Conservation (phyloP, 1,284 basidiomycete genomes). For the Trametes polyzona region DNA sequence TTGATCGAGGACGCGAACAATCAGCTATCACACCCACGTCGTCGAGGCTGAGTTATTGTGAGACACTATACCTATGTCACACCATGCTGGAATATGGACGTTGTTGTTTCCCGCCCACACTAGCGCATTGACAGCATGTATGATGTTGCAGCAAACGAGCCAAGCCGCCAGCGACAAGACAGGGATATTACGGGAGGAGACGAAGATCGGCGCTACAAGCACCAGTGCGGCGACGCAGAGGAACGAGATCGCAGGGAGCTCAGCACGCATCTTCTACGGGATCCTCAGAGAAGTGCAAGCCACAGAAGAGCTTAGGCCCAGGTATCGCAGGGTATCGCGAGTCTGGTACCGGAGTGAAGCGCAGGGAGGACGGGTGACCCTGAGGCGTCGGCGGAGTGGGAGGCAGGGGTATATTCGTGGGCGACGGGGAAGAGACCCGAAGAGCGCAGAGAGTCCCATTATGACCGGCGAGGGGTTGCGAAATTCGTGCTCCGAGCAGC, state of each 20-base stretch:
- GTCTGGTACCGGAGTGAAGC: not conserved
- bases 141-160: constrained; percentile 47
- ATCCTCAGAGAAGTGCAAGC: not conserved
- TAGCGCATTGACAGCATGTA: constrained; percentile 47
- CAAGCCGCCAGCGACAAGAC: constrained; percentile 52
- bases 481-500: constrained; percentile 1
- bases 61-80: constrained; percentile 50
- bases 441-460: not conserved
- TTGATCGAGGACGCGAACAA: constrained; percentile 24
- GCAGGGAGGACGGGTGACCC: not conserved
- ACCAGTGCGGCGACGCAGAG: constrained; percentile 47
- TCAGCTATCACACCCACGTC: not conserved
- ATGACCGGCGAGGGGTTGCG: not conserved
- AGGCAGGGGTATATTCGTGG: constrained; percentile 12
- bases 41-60: not conserved
- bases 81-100: constrained; percentile 46
- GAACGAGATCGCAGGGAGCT: constrained; percentile 53
- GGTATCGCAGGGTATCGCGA: constrained; percentile 9
- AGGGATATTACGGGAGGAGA: constrained; percentile 51
- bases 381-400: not conserved
- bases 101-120: constrained; percentile 46
- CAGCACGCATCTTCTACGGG: constrained; percentile 46
- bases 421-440: not conserved
- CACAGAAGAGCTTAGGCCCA: not conserved
- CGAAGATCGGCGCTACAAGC: constrained; percentile 41